Evolutionary conservation across 805 yeast species (phyloP).

Genomic region (Ogataea ganodermae): DNA sequence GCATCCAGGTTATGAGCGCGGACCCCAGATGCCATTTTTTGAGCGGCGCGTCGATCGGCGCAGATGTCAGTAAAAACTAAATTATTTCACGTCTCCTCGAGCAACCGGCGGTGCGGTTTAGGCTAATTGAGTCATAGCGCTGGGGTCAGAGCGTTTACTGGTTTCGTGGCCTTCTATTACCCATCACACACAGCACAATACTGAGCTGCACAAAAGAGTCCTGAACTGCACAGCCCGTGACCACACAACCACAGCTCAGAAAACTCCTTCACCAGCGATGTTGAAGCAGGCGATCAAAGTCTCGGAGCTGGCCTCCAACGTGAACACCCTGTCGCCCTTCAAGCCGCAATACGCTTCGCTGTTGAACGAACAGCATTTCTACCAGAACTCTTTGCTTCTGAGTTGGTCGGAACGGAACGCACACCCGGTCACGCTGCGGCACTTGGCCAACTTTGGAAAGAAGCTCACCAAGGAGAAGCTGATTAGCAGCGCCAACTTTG

Average conservation of each 20-base stretch:
- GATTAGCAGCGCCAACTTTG: conserved; percentile 84
- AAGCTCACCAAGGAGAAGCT: conserved; percentile 74
- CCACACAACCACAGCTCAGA: too few species aligned
- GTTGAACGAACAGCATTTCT: conserved; percentile 69
- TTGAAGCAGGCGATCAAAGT: conserved; percentile 18
- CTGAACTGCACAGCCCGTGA: background rate
- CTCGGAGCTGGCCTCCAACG: conserved; percentile 19
- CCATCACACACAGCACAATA: too few species aligned
- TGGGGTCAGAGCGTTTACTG: too few species aligned
- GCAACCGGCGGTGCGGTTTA: too few species aligned
- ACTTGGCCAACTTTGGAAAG: conserved; percentile 87
- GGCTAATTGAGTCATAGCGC: too few species aligned
- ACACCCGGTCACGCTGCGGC: conserved; percentile 88
- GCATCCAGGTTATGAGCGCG: conserved; percentile 16
- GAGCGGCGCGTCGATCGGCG: conserved; percentile 1
- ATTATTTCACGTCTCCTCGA: too few species aligned
- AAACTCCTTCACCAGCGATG: background rate
- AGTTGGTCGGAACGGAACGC: conserved; percentile 67
- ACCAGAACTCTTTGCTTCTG: conserved; percentile 71
- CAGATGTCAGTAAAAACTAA: background rate
- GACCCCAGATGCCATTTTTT: background rate
- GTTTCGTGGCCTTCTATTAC: too few species aligned
- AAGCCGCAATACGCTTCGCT: conserved; percentile 19
- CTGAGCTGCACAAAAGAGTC: too few species aligned
- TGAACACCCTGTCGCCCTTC: conserved; percentile 24